Percentiles rank a stretch among this genome's conserved stretches.
phyloP scores from a whole-genome alignment of 768 basidiomycete genomes.

The Rhodotorula paludigena region DNA sequence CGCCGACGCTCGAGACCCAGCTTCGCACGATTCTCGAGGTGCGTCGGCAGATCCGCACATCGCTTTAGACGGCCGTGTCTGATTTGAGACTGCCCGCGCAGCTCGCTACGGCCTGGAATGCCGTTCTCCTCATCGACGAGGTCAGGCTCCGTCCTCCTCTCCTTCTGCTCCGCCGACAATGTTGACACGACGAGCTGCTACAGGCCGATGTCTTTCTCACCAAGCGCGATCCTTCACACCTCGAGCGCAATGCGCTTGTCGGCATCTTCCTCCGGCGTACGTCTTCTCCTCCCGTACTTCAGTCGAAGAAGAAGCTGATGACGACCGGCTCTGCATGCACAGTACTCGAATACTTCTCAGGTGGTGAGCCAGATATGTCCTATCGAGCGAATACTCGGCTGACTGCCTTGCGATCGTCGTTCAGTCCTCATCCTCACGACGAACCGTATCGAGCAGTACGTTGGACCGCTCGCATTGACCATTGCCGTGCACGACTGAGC shows the following conservation, averaged over 20 bases:
- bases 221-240: conserved; percentile 1
- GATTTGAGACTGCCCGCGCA: neutral
- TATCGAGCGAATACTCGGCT: neutral
- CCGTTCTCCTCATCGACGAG: conserved; percentile 26
- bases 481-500: neutral
- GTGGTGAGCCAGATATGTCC: neutral
- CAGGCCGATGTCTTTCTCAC: conserved; percentile 18
- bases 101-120: conserved; percentile 20
- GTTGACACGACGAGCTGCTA: no score
- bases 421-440: conserved; percentile 34
- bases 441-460: conserved; percentile 20
- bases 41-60: neutral
- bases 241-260: conserved; percentile 10
- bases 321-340: neutral
- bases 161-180: no score
- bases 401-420: neutral
- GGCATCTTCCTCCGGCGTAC: conserved; percentile 6
- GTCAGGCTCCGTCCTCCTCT: neutral
- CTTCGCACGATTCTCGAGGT: conserved; percentile 12
- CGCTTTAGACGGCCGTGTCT: neutral
- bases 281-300: neutral
- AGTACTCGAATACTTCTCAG: conserved; percentile 19
- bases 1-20: conserved; percentile 4
- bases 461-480: neutral
- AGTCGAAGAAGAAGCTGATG: neutral